Base-by-base conservation (phyloP, 306 rosid species). In the Inga leiocalycina region DNA sequence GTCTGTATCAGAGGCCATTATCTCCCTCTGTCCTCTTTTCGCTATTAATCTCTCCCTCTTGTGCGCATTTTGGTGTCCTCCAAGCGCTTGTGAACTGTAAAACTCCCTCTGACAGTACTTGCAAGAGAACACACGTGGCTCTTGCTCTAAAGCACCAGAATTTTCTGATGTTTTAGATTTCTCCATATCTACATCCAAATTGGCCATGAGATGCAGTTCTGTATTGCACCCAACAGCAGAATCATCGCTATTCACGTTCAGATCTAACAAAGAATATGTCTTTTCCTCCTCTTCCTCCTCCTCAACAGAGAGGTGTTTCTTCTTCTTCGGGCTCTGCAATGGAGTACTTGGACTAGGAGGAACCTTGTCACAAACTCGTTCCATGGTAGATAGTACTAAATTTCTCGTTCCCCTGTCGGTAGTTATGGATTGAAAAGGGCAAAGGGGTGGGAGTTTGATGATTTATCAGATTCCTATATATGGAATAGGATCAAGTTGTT, bases 31-130 rank as follows among this genome's bases (percentile, higher is more conserved):
- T 6, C 93, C 91, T 85, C 93, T 89, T 75, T 93, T 95, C 0
- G 97, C 97, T 17, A 91, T 84, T 56, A 91, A 91, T 43, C 98
- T 91, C 80, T 95, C 98, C 67, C 95, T 91, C 81, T 92, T 95
- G 76, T 95, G 98, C 10, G 98, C 98, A 89, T 95, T 95, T 81
- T 95, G 98, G 87, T 95, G 98, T 0, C 98, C 98, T 1, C 98
- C 97, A 13, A 95, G 88, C 2, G 98, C 98, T 75, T 95, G 98
- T 72, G 98, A 95, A 16, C 98, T 93, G 83, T 91, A 92, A 87
- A 95, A 93, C 64, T 95, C 93, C 80, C 98, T 92, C 64, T 89
- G 90, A n/a, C 98, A 95, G 41, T 91, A 95, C 86, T 92, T 95
- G 86, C 98, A 93, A 48, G 98, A 88, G 79, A 95, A 95, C 0